These are phyloP conservation scores for Haplosporangium gracile DNA, from an alignment of 192 early-diverging fungal genomes.

Conservation along the genomic window DNA sequence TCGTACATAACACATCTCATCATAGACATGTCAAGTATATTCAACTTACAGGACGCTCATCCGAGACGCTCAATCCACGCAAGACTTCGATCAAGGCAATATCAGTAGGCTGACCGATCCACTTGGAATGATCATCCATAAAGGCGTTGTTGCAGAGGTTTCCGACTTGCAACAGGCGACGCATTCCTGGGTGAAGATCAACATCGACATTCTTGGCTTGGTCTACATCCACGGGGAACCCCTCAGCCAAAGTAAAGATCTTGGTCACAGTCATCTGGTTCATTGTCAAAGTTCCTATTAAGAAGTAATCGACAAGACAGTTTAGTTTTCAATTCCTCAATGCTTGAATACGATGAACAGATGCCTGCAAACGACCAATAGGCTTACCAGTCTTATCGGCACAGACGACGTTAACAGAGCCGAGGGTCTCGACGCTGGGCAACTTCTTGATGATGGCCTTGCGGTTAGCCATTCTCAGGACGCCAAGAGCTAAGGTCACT, in stretches of 20 bases:
- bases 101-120: conserved; percentile 95
- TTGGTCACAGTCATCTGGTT: conserved; percentile 96
- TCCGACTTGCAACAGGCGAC: conserved; percentile 69
- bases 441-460: conserved; percentile 96
- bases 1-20: neutral
- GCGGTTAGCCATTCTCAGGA: conserved; percentile 91
- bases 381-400: conserved; percentile 91
- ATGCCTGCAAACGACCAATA: neutral
- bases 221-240: conserved; percentile 64
- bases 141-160: conserved; percentile 94
- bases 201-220: conserved; percentile 51
- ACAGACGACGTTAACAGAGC: conserved; percentile 95
- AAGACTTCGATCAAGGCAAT: conserved; percentile 88
- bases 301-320: neutral
- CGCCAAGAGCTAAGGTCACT: conserved; percentile 94
- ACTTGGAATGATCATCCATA: conserved; percentile 77
- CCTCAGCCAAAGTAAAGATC: conserved; percentile 74
- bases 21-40: neutral
- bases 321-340: neutral
- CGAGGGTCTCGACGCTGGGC: conserved; percentile 93
- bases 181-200: conserved; percentile 46
- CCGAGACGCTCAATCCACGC: conserved; percentile 67
- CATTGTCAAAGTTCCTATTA: conserved; percentile 86
- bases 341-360: neutral
- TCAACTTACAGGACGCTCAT: conserved; percentile 77